A percentile compares a stretch with the other conserved stretches of the same genome.
phyloP scores from a whole-genome alignment of 306 rosid genomes.

The Dryas drummondii region DNA sequence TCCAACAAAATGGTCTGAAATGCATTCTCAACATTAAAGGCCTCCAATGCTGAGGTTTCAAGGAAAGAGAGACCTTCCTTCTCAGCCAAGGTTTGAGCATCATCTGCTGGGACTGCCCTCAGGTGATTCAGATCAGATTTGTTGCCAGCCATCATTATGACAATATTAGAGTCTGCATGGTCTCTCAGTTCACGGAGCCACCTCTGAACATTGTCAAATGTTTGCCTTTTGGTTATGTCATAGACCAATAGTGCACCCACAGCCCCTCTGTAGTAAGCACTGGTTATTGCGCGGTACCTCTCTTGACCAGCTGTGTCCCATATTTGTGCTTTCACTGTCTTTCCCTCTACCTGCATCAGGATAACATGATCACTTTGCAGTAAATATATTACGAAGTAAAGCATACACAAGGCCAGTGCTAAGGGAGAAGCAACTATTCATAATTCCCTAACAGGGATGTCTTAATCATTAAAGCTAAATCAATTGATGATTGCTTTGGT shows the following conservation, averaged over 20 bases:
- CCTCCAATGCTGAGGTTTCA: conserved; percentile 78
- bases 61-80: conserved; percentile 58
- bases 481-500: background rate
- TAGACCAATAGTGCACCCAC: conserved; percentile 74
- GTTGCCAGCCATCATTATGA: conserved; percentile 72
- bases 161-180: conserved; percentile 77
- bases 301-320: conserved; percentile 95
- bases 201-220: conserved; percentile 67
- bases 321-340: conserved; percentile 86
- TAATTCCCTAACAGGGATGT: no score
- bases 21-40: conserved; percentile 68
- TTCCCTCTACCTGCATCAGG: conserved; percentile 65
- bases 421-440: background rate
- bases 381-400: background rate
- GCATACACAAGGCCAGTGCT: background rate
- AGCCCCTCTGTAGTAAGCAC: conserved; percentile 87
- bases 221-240: conserved; percentile 79
- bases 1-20: conserved; percentile 73
- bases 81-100: conserved; percentile 67
- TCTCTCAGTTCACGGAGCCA: conserved; percentile 84
- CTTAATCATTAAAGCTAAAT: background rate
- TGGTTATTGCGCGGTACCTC: conserved; percentile 78
- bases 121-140: conserved; percentile 69
- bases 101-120: conserved; percentile 55
- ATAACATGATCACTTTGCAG: background rate